phyloP scores from a whole-genome alignment of 352 stramenopile species.

The Pythium rishiriense region DNA sequence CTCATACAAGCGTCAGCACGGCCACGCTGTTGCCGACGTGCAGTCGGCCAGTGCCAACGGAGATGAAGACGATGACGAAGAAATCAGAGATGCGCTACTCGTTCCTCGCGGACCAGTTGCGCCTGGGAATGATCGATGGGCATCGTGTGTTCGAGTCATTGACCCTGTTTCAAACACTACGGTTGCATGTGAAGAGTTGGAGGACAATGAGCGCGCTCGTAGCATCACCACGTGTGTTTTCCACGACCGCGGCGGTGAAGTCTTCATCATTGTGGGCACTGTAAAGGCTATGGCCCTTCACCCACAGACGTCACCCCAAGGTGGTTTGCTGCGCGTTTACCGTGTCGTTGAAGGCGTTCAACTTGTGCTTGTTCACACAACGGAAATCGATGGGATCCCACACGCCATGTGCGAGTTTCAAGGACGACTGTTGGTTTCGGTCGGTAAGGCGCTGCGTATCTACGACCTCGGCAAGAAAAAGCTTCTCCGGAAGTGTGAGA shows the following conservation, averaged over 20 bases:
- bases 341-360: constrained; percentile 91
- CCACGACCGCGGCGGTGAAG: constrained; percentile 94
- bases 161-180: constrained; percentile 92
- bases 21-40: constrained; percentile 64
- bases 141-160: constrained; percentile 97
- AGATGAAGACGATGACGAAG: constrained; percentile 89
- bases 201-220: constrained; percentile 92
- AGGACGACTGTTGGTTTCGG: constrained; percentile 95
- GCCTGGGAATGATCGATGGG: constrained; percentile 88
- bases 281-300: constrained; percentile 96
- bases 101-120: constrained; percentile 63
- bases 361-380: constrained; percentile 96
- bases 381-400: constrained; percentile 95
- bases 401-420: constrained; percentile 98
- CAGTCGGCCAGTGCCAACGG: constrained; percentile 37
- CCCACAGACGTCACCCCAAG: constrained; percentile 62
- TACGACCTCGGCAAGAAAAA: constrained; percentile 99
- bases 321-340: constrained; percentile 92
- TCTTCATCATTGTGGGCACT: constrained; percentile 97
- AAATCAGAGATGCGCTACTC: constrained; percentile 73
- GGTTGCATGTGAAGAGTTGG: constrained; percentile 91
- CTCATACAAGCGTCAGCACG: constrained; percentile 88
- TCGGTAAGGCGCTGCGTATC: constrained; percentile 95
- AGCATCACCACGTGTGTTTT: constrained; percentile 95
- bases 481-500: constrained; percentile 98